Evolutionary conservation across 805 yeast species (phyloP).

Genomic region (Candida maris): DNA sequence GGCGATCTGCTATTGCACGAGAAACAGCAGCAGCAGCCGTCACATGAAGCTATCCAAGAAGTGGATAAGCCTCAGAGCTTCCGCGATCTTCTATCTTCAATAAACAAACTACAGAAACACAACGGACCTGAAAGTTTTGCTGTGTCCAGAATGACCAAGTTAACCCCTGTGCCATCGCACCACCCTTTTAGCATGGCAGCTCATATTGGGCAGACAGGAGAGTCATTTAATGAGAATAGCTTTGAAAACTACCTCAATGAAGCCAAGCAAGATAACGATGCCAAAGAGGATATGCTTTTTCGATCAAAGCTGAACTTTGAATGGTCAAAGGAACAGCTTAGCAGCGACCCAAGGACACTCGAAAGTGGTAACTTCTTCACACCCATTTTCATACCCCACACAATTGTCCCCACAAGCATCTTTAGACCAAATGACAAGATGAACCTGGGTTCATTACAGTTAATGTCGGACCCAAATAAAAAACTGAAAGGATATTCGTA

Average conservation of each 20-base stretch:
- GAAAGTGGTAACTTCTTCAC: slow-evolving; percentile 43
- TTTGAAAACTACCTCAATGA: slow-evolving; percentile 41
- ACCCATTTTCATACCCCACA: slow-evolving; percentile 37
- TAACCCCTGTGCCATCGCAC: slow-evolving; percentile 21
- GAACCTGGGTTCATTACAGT: slow-evolving; percentile 19
- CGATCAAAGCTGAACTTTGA: slow-evolving; percentile 50
- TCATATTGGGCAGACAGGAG: slow-evolving; percentile 1
- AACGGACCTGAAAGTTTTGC: slow-evolving; percentile 4
- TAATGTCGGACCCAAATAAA: background rate
- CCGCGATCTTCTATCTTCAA: slow-evolving; percentile 20
- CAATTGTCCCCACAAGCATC: slow-evolving; percentile 23
- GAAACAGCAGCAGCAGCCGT: no score
- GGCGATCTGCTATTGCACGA: slow-evolving; percentile 8
- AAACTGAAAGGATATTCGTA: slow-evolving; percentile 14
- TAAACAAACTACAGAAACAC: slow-evolving; percentile 21
- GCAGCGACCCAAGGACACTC: slow-evolving; percentile 36
- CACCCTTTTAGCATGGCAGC: slow-evolving; percentile 2
- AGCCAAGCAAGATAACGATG: slow-evolving; percentile 39
- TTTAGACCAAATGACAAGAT: slow-evolving; percentile 1
- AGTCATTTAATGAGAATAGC: slow-evolving; percentile 11
- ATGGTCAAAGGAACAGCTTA: slow-evolving; percentile 40
- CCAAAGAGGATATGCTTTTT: slow-evolving; percentile 41
- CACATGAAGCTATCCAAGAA: no score
- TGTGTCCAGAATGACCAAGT: slow-evolving; percentile 25
- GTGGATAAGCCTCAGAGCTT: slow-evolving; percentile 10